These are phyloP conservation scores for Chloropicon primus DNA, from an alignment of 139 green algal genomes.

Conservation along the genomic window DNA sequence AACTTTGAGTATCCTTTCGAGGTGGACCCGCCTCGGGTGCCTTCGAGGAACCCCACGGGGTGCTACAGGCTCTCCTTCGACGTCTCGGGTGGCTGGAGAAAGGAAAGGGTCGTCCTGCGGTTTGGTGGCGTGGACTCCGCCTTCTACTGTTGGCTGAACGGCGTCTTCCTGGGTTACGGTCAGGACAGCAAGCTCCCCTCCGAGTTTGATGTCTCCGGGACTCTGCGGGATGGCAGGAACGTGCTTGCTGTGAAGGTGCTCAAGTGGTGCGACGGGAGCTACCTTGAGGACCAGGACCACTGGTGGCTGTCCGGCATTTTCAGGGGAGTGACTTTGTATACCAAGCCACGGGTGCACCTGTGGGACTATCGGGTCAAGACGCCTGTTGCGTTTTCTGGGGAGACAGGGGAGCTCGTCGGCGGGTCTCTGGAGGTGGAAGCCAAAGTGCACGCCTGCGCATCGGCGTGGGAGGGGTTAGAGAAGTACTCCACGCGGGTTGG, in stretches of 20 bases:
- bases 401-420: neutral
- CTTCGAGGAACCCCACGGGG: conserved; percentile 72
- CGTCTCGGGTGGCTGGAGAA: conserved; percentile 11
- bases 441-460: neutral
- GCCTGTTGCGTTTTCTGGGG: neutral
- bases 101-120: conserved; percentile 40
- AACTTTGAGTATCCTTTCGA: conserved; percentile 91
- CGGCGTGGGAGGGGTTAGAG: too few species aligned
- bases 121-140: conserved; percentile 80
- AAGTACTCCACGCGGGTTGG: too few species aligned
- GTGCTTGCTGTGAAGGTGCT: conserved; percentile 17
- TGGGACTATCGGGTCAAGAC: conserved; percentile 41
- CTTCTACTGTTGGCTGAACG: conserved; percentile 87
- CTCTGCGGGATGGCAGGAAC: neutral
- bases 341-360: conserved; percentile 46
- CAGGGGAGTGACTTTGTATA: conserved; percentile 57
- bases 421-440: neutral
- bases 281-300: conserved; percentile 91
- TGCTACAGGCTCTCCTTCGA: conserved; percentile 69
- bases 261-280: conserved; percentile 84
- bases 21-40: conserved; percentile 57
- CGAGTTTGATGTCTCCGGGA: conserved; percentile 2
- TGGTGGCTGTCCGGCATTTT: conserved; percentile 89
- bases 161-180: conserved; percentile 58
- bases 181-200: neutral